Base-by-base conservation (phyloP, 148 eudicot genomes). In the Diospyros lotus region DNA sequence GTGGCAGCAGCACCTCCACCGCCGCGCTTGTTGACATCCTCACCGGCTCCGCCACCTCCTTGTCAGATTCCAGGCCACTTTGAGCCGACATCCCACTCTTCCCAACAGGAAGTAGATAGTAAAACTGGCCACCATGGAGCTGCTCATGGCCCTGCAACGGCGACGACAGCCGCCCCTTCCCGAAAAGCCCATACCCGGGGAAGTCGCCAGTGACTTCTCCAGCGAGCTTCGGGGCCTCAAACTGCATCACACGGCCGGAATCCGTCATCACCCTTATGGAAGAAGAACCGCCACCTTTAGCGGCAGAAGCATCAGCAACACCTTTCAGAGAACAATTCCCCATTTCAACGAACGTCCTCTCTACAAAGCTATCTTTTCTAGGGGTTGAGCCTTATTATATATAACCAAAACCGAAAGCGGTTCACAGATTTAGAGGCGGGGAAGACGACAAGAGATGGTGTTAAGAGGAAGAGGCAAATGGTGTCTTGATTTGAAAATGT, bases 241-340 rank as follows among this genome's bases (percentile, higher is more conserved):
- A 56, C 66, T 76, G 77, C 18, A 89, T 6, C 3, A 89, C 71
- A 0, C 72, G 62, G 2, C 90, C 93, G 2, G 86, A 81, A 71
- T 83, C 87, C 28, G 82, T 85, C 82, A 87, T 68, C 9, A 89
- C 60, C 68, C 82, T 81, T 71, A 87, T 68, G 6, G 76, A 60
- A n/a, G 68, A 15, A 9, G 38, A 68, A 53, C 59, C 60, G 56
- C 79, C 53, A 39, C 77, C 48, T n/a, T 73, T 17, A 77, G 77
- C 66, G 39, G 62, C 60, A n/a, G 80, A 44, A n/a, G 77, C 48
- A 68, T 75, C 72, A 44, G 64, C 39, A 46, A 54, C 54, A 15
- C 80, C 77, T 83, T 83, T 90, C 18, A 64, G 73, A 55, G 94
- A 76, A 75, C 94, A 90, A 66, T 90, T 90, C 43, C 94, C 94